These are phyloP conservation scores for Hanseniaspora uvarum DNA, from an alignment of 1,139 yeast genomes.

Conservation along the genomic window DNA sequence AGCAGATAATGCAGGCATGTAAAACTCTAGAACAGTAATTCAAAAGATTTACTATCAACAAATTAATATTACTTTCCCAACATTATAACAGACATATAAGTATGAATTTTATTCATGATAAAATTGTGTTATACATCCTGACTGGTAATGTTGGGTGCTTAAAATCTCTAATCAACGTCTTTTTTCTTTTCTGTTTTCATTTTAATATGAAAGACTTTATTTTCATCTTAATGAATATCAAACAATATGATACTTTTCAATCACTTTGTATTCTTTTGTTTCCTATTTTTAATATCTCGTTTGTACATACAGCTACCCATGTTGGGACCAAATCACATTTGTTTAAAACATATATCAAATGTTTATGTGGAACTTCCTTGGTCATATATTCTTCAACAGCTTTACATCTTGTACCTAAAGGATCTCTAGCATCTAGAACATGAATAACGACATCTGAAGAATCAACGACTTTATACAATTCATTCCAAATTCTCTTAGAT, in stretches of 20 bases:
- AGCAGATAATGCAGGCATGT: slow-evolving; percentile 28
- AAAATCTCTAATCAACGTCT: slow-evolving; percentile 1
- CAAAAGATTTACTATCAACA: slow-evolving; percentile 41
- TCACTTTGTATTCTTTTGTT: not conserved
- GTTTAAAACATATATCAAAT: slow-evolving; percentile 84
- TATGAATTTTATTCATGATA: slow-evolving; percentile 20
- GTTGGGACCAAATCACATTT: slow-evolving; percentile 98
- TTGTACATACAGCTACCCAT: slow-evolving; percentile 94
- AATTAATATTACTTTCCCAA: slow-evolving; percentile 72
- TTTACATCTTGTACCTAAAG: slow-evolving; percentile 87
- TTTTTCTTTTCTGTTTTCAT: not conserved
- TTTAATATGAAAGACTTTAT: not conserved
- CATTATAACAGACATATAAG: slow-evolving; percentile 83
- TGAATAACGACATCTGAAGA: slow-evolving; percentile 95
- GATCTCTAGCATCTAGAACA: slow-evolving; percentile 95
- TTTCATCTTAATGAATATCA: not conserved
- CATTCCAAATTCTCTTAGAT: slow-evolving; percentile 97
- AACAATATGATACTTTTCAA: not conserved
- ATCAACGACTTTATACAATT: slow-evolving; percentile 89
- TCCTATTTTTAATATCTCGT: not conserved
- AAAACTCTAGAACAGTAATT: slow-evolving; percentile 13
- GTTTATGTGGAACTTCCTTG: slow-evolving; percentile 94
- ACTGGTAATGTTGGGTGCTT: slow-evolving; percentile 40
- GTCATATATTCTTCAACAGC: slow-evolving; percentile 86
- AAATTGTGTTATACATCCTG: slow-evolving; percentile 47